Percentiles rank a stretch among this genome's conserved stretches.
Conservation (phyloP, 257 asterid species). For the Fraxinus cuspidata region DNA sequence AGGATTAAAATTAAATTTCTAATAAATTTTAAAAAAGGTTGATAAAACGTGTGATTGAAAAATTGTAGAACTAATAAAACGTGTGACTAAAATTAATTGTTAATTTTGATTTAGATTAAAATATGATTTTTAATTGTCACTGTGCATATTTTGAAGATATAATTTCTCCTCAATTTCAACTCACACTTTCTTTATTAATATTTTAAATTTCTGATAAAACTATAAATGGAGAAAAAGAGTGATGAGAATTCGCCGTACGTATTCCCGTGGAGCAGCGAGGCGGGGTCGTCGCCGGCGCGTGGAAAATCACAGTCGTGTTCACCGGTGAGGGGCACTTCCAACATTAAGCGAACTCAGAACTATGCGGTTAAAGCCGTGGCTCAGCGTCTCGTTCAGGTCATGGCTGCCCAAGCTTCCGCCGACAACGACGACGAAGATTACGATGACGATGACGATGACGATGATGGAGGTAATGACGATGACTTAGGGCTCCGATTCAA, state of each 20-base stretch:
- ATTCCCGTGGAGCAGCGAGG: slow-evolving; percentile 82
- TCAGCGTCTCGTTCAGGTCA: slow-evolving; percentile 96
- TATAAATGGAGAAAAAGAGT: slow-evolving; percentile 46
- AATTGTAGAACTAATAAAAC: too few species aligned
- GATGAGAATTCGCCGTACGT: slow-evolving; percentile 30
- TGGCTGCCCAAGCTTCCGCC: slow-evolving; percentile 86
- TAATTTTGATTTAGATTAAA: too few species aligned
- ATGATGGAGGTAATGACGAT: slow-evolving; percentile 43
- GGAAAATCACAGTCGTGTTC: slow-evolving; percentile 57
- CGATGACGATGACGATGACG: slow-evolving; percentile 47
- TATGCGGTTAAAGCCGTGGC: slow-evolving; percentile 97
- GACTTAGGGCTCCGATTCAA: slow-evolving; percentile 69
- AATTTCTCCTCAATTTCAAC: slow-evolving; percentile 26
- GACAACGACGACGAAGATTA: slow-evolving; percentile 35
- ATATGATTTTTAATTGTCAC: too few species aligned
- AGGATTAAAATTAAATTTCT: too few species aligned
- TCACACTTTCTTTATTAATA: slow-evolving; percentile 23
- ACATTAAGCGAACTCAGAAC: slow-evolving; percentile 90
- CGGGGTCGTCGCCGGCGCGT: slow-evolving; percentile 51
- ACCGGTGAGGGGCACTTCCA: slow-evolving; percentile 79
- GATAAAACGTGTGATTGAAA: too few species aligned
- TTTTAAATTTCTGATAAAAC: not conserved
- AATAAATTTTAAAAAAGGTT: too few species aligned
- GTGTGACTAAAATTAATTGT: too few species aligned
- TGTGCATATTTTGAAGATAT: too few species aligned